A percentile compares a stretch with the other conserved stretches of the same genome.
Conservation (phyloP, 2,329 filamentous ascomycete genomes). For the Coccinonectria pachysandricola region DNA sequence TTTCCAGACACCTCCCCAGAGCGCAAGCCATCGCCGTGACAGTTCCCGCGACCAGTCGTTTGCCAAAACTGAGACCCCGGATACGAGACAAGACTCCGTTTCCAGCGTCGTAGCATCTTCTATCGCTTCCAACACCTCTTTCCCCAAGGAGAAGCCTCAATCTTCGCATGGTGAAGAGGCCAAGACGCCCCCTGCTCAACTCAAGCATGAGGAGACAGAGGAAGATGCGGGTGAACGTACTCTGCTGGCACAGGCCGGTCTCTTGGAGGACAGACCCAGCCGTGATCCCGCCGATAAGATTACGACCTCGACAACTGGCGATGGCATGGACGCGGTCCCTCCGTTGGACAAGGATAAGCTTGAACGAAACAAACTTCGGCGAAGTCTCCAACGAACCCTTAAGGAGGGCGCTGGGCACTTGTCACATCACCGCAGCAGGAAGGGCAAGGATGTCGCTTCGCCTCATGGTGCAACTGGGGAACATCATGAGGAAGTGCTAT, state of each 20-base stretch:
- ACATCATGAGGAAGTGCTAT: constrained; percentile 56
- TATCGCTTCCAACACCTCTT: constrained; percentile 14
- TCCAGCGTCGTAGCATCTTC: constrained; percentile 23
- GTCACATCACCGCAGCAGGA: constrained; percentile 61
- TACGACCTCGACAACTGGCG: constrained; percentile 26
- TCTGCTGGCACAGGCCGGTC: constrained; percentile 55
- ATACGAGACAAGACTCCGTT: constrained; percentile 20
- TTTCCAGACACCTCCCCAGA: constrained; percentile 23
- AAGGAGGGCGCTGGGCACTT: constrained; percentile 64
- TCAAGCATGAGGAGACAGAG: constrained; percentile 19
- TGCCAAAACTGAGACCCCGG: constrained; percentile 12
- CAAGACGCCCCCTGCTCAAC: constrained; percentile 9
- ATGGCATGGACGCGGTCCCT: constrained; percentile 21
- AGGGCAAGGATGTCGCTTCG: constrained; percentile 55
- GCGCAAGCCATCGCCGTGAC: constrained; percentile 16
- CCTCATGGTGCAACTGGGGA: constrained; percentile 21
- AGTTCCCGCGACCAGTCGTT: constrained; percentile 17
- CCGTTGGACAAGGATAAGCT: constrained; percentile 36
- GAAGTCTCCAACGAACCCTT: constrained; percentile 81
- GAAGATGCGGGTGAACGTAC: constrained; percentile 59
- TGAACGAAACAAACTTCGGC: constrained; percentile 61
- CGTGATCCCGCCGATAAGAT: constrained; percentile 23
- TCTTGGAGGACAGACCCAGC: constrained; percentile 37
- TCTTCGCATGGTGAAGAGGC: constrained; percentile 12
- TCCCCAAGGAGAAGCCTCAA: constrained; percentile 9